Base-by-base conservation (phyloP, 176 grass and related monocot genomes). In the Carex cristatella region DNA sequence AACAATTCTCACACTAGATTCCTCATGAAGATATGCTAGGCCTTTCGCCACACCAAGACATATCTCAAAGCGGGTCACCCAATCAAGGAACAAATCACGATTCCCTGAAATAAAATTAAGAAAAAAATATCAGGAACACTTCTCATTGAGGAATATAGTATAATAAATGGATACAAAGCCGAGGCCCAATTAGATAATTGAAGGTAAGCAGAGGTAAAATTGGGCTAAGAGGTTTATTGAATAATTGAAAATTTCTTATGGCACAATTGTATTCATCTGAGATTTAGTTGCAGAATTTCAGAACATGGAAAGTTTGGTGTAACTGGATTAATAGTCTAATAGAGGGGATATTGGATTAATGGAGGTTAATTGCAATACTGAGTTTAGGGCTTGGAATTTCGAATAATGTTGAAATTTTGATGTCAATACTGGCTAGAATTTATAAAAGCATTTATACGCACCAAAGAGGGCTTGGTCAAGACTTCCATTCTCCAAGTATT, bases 391-490 rank as follows among this genome's bases (percentile, higher is more conserved):
- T 23, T 23, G 23, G 23, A 23, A 23, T 23, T 23, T 23, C 23
- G 19, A 18, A 28, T 63, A 63, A 63, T 3, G 10, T 19, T 63
- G 61, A 63, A 63, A 30, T 28, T 8, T 61, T 61, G 77, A 37
- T 27, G 28, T 77, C 42, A 59, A 30, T 83, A 18, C 28, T 51
- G 54, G 16, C 13, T 46, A 7, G 19, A 79, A 31, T 33, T 51
- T 66, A 35, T 31, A 65, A 40, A 79, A 86, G 19, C 10, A 59
- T 11, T 42, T 5, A 87, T 40, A 66, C 33, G 32, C 91, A 98
- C 95, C 92, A 85, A 94, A 93, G 2, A 98, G 40, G 79, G 95
- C 88, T 16, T 91, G 89, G 79, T 97, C 94, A 27, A 97, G 91
- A 60, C 94, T 93, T 85, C 88, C 87, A 73, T 97, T 93, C 87